Evolutionary conservation across 805 yeast genomes (phyloP), one percentile per base, ranked within the genome.

Genomic region (Tetrapisispora iriomotensis): DNA sequence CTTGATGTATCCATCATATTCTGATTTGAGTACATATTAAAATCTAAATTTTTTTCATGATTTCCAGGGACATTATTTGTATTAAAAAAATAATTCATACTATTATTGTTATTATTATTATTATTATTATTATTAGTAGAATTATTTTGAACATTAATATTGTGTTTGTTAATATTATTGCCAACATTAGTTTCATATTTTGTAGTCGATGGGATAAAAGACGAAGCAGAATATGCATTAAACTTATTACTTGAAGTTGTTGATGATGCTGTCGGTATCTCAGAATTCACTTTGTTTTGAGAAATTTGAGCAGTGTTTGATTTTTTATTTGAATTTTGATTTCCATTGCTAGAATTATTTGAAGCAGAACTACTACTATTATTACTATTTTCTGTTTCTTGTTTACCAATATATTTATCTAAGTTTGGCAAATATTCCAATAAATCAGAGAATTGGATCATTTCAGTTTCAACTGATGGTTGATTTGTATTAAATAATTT

Each of bases 161-260:
- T 17, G n/a, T 10, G 20, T 4, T 13, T n/a, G 12, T 21, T 13
- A 24, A 24, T 29, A 8, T 7, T 26, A 17, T 12, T 26, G 6
- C 18, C 32, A n/a, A 2, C 18, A 34, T 15, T 14, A 4, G 14
- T 25, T 17, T 19, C 14, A 23, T 8, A 25, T 14, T 39, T 42
- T 42, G 18, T 17, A 28, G 32, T 28, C 8, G 45, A 43, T 18
- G 59, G 57, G 8, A 51, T 41, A 32, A 54, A 54, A 8, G 50
- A 43, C 12, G 50, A 34, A 8, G 59, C 43, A 14, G 53, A 43
- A 35, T 51, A 53, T 14, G 58, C 52, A 36, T 54, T 45, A 33
- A 40, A 54, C 40, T 50, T 54, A 15, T 33, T 38, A n/a, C n/a
- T n/a, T n/a, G 34, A 21, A n/a, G 23, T 17, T 14, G 35, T 14